Evolutionary conservation across 768 basidiomycete genomes (phyloP).

Genomic region (Boletus pseudo-olivaceus): DNA sequence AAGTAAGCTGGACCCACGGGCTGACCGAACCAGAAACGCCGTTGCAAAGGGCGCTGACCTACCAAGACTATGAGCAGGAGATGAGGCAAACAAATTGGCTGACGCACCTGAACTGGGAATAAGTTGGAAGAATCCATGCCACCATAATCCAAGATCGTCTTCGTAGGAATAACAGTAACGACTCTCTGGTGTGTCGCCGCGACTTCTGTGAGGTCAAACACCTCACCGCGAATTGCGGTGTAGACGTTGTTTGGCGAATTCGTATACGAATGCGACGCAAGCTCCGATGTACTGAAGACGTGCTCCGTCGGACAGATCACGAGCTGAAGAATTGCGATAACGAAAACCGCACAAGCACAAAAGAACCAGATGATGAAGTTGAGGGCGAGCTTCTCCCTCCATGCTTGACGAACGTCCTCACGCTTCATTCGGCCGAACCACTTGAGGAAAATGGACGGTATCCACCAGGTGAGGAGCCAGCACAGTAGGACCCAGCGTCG

Average conservation of each 20-base stretch:
- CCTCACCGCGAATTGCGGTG: conserved; percentile 86
- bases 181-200: conserved; percentile 63
- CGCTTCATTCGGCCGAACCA: conserved; percentile 92
- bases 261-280: conserved; percentile 64
- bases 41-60: conserved; percentile 92
- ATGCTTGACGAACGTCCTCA: conserved; percentile 88
- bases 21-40: conserved; percentile 78
- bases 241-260: conserved; percentile 72
- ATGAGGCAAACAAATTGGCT: background rate
- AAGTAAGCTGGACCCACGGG: conserved; percentile 76
- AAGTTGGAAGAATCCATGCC: conserved; percentile 69
- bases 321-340: conserved; percentile 82
- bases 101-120: conserved; percentile 88
- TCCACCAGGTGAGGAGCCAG: conserved; percentile 90
- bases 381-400: conserved; percentile 94
- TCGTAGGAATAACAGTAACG: conserved; percentile 70
- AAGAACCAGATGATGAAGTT: conserved; percentile 96
- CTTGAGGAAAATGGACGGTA: conserved; percentile 66
- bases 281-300: conserved; percentile 77
- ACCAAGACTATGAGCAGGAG: background rate
- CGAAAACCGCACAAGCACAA: conserved; percentile 85
- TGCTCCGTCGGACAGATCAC: conserved; percentile 95
- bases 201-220: conserved; percentile 79
- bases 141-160: conserved; percentile 79
- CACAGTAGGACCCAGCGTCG: conserved; percentile 85